Evolutionary conservation across 2,329 filamentous ascomycete species (phyloP).

Genomic region (Ophiosphaerella narmari): DNA sequence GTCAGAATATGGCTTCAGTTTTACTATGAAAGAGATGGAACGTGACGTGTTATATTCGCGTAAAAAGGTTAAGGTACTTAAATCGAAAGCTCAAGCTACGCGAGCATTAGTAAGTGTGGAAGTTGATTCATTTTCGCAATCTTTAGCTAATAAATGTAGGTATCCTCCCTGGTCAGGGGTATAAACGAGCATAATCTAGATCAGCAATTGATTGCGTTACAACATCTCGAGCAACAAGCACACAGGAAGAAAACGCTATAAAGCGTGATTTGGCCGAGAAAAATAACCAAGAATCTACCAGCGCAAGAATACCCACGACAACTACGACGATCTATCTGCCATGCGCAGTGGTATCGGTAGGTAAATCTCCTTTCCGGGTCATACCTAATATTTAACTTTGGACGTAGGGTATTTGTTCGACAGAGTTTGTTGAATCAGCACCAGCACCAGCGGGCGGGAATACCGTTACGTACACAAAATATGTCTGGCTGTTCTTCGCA

Average conservation of each 20-base stretch:
- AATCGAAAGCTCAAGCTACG: no score
- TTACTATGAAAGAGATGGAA: no score
- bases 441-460: constrained; percentile 6
- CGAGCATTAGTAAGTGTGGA: no score
- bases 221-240: constrained; percentile 20
- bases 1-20: no score
- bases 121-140: no score
- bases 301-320: constrained; percentile 28
- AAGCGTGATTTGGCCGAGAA: constrained; percentile 30
- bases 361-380: neutral
- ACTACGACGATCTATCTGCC: constrained; percentile 32
- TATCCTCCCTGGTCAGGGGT: constrained; percentile 24
- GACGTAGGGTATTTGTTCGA: constrained; percentile 29
- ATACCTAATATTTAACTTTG: neutral
- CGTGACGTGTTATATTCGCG: no score
- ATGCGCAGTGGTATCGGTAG: constrained; percentile 29
- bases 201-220: constrained; percentile 22
- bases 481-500: constrained; percentile 29
- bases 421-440: constrained; percentile 26
- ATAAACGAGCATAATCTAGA: constrained; percentile 22
- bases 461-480: constrained; percentile 18
- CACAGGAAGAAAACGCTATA: constrained; percentile 19
- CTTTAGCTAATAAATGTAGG: constrained; percentile 4
- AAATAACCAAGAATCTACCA: constrained; percentile 24
- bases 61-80: no score